Percentiles rank a stretch among this genome's conserved stretches.
Evolutionary conservation across 768 basidiomycete species (phyloP).

Genomic region (Leccinum barrowsii): DNA sequence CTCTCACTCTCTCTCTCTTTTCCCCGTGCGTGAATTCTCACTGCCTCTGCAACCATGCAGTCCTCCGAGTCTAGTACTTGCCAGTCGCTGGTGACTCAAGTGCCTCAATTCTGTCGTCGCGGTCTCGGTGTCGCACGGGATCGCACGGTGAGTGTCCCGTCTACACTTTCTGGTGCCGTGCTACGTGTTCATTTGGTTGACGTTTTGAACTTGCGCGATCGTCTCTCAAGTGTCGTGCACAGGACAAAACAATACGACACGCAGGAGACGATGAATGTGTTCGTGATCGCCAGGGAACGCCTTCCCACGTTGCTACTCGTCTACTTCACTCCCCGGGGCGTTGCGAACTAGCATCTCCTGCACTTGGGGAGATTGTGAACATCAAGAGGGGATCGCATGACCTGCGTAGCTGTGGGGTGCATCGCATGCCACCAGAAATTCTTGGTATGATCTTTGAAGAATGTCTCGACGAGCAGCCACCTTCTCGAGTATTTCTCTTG

Average conservation of each 20-base stretch:
- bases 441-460: constrained; percentile 27
- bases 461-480: constrained; percentile 8
- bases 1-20: neutral
- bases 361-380: neutral
- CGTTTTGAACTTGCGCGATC: neutral
- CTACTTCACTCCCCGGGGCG: neutral
- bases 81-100: neutral
- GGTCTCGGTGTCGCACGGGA: neutral
- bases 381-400: neutral
- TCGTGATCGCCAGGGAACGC: neutral
- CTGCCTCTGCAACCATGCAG: neutral
- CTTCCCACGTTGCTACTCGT: neutral
- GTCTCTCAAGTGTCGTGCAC: neutral
- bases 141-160: constrained; percentile 11
- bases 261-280: neutral
- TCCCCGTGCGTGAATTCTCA: neutral
- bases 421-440: constrained; percentile 37
- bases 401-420: neutral
- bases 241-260: neutral
- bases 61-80: neutral
- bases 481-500: neutral
- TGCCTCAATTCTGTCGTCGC: neutral
- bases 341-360: neutral
- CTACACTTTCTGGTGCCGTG: neutral
- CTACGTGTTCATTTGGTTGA: neutral